phyloP scores from a whole-genome alignment of 176 grass and related monocot species.

The Cenchrus americanus region DNA sequence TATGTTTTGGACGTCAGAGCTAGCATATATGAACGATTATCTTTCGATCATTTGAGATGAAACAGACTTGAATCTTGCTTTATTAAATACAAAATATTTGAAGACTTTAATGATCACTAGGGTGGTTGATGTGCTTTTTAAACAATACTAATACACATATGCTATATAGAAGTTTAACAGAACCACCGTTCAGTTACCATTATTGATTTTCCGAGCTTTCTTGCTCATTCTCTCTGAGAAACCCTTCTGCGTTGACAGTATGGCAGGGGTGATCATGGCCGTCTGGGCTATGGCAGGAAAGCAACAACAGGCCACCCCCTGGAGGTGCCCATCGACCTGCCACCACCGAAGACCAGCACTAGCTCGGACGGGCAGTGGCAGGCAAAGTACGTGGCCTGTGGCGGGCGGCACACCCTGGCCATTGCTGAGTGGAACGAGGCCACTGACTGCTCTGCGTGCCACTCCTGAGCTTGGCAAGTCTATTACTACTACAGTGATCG shows the following conservation, averaged over 20 bases:
- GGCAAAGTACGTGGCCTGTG: conserved; percentile 83
- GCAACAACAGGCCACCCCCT: conserved; percentile 86
- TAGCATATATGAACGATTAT: conserved; percentile 8
- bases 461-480: neutral
- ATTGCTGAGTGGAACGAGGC: conserved; percentile 71
- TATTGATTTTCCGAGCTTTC: neutral
- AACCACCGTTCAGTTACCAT: neutral
- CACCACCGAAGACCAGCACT: conserved; percentile 45
- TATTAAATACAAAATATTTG: neutral
- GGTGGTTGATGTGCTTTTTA: too few species aligned
- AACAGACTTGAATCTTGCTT: too few species aligned
- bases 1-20: neutral
- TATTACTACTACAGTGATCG: neutral
- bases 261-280: conserved; percentile 95
- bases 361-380: conserved; percentile 59
- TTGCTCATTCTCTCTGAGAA: neutral
- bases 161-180: too few species aligned
- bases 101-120: neutral
- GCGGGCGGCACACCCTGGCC: conserved; percentile 92
- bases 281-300: conserved; percentile 80
- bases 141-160: too few species aligned
- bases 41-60: neutral
- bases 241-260: conserved; percentile 55
- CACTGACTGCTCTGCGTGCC: neutral
- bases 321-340: conserved; percentile 73